Evolutionary conservation across 257 asterid genomes (phyloP).

Genomic region (Orobanche coerulescens): DNA sequence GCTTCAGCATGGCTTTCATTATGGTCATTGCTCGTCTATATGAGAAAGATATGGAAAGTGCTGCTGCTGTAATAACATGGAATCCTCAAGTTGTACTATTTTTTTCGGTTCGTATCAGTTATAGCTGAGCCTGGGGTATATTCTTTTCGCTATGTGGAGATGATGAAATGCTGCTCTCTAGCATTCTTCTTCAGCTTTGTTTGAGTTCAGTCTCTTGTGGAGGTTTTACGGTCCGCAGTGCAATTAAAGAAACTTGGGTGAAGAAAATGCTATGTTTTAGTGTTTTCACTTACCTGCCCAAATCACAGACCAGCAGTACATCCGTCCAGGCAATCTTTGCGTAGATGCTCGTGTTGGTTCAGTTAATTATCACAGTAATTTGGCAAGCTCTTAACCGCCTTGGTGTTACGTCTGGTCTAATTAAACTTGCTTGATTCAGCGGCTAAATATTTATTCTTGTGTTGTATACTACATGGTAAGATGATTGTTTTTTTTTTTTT

Average conservation of each 20-base stretch:
- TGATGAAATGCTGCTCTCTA: background rate
- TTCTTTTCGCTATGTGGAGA: slow-evolving; percentile 13
- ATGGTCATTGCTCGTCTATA: slow-evolving; percentile 67
- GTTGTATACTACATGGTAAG: slow-evolving; percentile 6
- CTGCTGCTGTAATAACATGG: slow-evolving; percentile 42
- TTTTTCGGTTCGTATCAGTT: slow-evolving; percentile 18
- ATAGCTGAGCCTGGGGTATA: slow-evolving; percentile 12
- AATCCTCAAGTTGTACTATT: slow-evolving; percentile 15
- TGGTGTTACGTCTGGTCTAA: slow-evolving; percentile 3
- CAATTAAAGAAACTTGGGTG: background rate
- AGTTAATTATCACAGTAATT: background rate
- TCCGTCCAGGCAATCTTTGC: slow-evolving; percentile 8
- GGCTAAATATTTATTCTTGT: slow-evolving; percentile 13
- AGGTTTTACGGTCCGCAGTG: slow-evolving; percentile 1
- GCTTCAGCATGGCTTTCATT: slow-evolving; percentile 80
- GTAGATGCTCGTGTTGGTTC: slow-evolving; percentile 21
- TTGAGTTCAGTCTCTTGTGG: background rate
- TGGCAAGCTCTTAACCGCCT: no score
- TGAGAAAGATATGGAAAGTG: slow-evolving; percentile 75
- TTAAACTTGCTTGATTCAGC: slow-evolving; percentile 19
- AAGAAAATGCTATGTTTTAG: slow-evolving; percentile 4
- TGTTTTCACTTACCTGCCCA: background rate
- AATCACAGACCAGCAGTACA: background rate
- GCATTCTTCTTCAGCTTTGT: slow-evolving; percentile 21
- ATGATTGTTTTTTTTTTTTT: no score